phyloP scores from a whole-genome alignment of 2,329 filamentous ascomycete species.

The Pseudogymnoascus sp. region DNA sequence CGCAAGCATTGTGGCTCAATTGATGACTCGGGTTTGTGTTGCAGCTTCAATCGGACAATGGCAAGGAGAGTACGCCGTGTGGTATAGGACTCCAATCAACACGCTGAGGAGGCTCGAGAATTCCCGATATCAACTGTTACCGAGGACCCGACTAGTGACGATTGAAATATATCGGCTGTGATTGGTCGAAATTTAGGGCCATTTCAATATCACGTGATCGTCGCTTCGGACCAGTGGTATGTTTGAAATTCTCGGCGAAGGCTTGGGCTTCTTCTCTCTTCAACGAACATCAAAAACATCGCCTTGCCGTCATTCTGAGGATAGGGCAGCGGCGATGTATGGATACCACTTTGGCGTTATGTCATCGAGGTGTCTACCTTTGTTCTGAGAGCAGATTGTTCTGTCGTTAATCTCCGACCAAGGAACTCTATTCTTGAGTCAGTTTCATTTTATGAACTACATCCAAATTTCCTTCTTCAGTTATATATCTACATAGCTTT shows the following conservation, averaged over 20 bases:
- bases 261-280: slow-evolving; percentile 15
- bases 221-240: neutral
- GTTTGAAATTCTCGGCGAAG: slow-evolving; percentile 15
- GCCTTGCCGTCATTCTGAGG: slow-evolving; percentile 23
- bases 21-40: slow-evolving; percentile 9
- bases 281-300: slow-evolving; percentile 26
- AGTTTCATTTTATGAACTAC: slow-evolving; percentile 35
- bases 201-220: slow-evolving; percentile 14
- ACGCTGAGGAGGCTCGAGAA: slow-evolving; percentile 5
- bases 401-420: slow-evolving; percentile 34
- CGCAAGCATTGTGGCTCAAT: slow-evolving; percentile 33
- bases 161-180: slow-evolving; percentile 6
- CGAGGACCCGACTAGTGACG: slow-evolving; percentile 7
- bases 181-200: neutral
- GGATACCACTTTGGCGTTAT: slow-evolving; percentile 23
- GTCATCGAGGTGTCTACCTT: slow-evolving; percentile 21
- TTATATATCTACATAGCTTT: neutral
- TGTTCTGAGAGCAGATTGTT: slow-evolving; percentile 29
- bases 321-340: slow-evolving; percentile 23
- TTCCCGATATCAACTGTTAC: slow-evolving; percentile 8
- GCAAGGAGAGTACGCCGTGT: slow-evolving; percentile 8
- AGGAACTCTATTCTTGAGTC: slow-evolving; percentile 27
- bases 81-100: slow-evolving; percentile 2
- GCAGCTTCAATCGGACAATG: slow-evolving; percentile 1
- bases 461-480: slow-evolving; percentile 11